Percentiles rank a stretch among this genome's conserved stretches.
Conservation (phyloP, 2,329 filamentous ascomycete genomes). For the Lasiodiplodia theobromae region DNA sequence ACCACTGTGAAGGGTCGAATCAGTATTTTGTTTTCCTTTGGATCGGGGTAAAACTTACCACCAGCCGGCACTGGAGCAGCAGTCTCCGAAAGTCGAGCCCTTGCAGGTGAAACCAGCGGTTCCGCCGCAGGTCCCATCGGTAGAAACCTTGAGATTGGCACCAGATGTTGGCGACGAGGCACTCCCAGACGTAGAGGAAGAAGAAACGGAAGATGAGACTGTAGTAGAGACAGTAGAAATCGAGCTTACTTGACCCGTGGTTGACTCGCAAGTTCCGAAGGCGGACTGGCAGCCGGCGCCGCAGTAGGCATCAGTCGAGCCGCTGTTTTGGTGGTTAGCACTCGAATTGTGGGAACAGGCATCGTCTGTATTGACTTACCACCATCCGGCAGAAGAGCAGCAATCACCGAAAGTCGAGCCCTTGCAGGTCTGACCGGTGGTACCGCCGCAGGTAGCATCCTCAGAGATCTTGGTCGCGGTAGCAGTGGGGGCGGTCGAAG, state of each 20-base stretch:
- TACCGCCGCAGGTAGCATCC: conserved; percentile 37
- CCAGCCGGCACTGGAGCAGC: conserved; percentile 52
- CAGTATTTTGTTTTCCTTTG: conserved; percentile 1
- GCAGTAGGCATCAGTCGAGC: conserved; percentile 35
- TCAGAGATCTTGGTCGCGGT: conserved; percentile 33
- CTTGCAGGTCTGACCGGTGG: conserved; percentile 29
- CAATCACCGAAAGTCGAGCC: conserved; percentile 33
- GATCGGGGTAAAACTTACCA: conserved; percentile 39
- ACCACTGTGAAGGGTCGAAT: conserved; percentile 28
- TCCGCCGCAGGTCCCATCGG: conserved; percentile 53
- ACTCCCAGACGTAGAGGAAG: conserved; percentile 18
- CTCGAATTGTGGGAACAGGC: neutral
- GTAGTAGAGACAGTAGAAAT: conserved; percentile 30
- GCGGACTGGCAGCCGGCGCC: conserved; percentile 38
- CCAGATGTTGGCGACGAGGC: conserved; percentile 24
- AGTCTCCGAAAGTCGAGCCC: conserved; percentile 52
- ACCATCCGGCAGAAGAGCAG: conserved; percentile 36
- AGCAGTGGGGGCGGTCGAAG: conserved; percentile 30
- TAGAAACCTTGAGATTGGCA: conserved; percentile 43
- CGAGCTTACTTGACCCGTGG: conserved; percentile 27
- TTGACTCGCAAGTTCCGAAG: conserved; percentile 38
- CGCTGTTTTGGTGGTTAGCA: conserved; percentile 11
- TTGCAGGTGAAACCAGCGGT: conserved; percentile 50
- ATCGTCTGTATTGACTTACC: neutral
- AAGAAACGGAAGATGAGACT: conserved; percentile 12